phyloP scores from a whole-genome alignment of 2,329 filamentous ascomycete species.

The Fusarium kyushuense region DNA sequence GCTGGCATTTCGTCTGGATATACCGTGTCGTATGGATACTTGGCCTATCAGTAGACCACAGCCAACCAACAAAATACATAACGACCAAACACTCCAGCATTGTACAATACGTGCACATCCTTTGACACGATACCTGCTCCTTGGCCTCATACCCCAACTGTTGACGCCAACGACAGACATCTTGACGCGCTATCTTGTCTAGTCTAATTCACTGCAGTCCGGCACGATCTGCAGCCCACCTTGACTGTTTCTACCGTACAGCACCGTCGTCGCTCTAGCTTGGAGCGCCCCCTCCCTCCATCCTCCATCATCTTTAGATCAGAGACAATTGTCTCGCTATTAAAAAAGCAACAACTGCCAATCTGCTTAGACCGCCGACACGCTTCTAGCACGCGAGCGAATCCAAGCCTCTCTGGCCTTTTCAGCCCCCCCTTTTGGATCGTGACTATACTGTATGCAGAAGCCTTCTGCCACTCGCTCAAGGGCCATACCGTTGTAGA shows the following conservation, averaged over 20 bases:
- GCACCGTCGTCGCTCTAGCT: constrained; percentile 13
- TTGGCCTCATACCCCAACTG: constrained; percentile 17
- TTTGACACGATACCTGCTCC: constrained; percentile 18
- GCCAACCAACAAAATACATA: constrained; percentile 5
- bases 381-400: constrained; percentile 38
- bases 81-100: not conserved
- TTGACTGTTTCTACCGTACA: constrained; percentile 18
- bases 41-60: constrained; percentile 13
- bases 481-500: constrained; percentile 28
- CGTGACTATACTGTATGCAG: constrained; percentile 45
- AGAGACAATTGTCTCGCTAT: constrained; percentile 44
- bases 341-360: constrained; percentile 42
- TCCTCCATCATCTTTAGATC: constrained; percentile 29
- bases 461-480: constrained; percentile 20
- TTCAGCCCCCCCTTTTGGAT: constrained; percentile 26
- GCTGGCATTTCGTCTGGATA: constrained; percentile 27
- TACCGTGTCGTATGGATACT: constrained; percentile 4
- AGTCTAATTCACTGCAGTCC: constrained; percentile 5
- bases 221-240: constrained; percentile 29
- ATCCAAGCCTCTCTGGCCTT: constrained; percentile 18
- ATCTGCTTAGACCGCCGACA: constrained; percentile 35
- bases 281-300: constrained; percentile 10
- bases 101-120: constrained; percentile 2
- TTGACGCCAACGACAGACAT: constrained; percentile 15
- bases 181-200: constrained; percentile 14